A percentile compares a stretch with the other conserved stretches of the same genome.
Evolutionary conservation across 257 asterid genomes (phyloP).

Genomic region (Solanum bulbocastanum): DNA sequence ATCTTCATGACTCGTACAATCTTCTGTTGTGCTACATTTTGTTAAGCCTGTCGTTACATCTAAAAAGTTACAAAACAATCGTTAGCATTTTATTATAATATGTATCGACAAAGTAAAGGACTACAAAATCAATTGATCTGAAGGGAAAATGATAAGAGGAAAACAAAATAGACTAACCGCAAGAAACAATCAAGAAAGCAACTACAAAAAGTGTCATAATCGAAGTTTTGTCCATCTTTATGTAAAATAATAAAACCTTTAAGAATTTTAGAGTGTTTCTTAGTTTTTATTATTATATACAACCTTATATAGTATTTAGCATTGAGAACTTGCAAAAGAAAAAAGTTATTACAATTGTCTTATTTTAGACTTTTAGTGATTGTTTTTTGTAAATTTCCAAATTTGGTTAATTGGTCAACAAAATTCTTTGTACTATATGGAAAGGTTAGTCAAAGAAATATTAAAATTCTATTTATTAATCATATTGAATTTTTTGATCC

Average conservation of each 20-base stretch:
- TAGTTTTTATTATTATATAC: not conserved
- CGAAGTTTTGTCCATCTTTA: not conserved
- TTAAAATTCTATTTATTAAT: not conserved
- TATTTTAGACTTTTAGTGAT: not conserved
- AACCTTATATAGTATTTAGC: not conserved
- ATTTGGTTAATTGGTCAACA: not conserved
- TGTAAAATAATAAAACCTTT: not conserved
- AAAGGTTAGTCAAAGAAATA: not conserved
- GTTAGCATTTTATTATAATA: not conserved
- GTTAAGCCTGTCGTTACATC: not conserved
- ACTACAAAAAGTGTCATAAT: not conserved
- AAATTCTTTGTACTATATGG: not conserved
- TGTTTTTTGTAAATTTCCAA: not conserved
- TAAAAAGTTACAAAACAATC: not conserved
- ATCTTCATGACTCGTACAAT: not conserved
- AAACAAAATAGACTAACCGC: not conserved
- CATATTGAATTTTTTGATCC: not conserved
- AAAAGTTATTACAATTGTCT: not conserved
- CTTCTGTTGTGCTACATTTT: not conserved
- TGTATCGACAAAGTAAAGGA: not conserved
- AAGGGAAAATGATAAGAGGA: not conserved
- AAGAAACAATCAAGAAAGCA: not conserved
- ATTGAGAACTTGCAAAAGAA: not conserved
- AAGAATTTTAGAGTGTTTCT: not conserved
- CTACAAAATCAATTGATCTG: not conserved